Evolutionary conservation across 306 rosid species (phyloP).

Genomic region (Castanopsis chinensis): DNA sequence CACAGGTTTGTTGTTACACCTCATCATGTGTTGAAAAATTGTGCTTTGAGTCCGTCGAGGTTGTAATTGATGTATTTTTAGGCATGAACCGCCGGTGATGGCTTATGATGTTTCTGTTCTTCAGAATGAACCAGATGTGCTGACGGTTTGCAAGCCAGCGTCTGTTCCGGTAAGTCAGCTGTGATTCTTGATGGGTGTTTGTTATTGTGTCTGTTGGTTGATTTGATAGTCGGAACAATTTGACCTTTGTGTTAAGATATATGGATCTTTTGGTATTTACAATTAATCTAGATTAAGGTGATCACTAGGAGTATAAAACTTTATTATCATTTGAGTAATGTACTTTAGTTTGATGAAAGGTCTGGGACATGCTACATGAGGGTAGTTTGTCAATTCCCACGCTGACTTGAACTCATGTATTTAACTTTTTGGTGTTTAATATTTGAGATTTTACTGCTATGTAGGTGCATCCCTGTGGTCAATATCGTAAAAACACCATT

Average conservation of each 20-base stretch:
- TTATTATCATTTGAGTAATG: conserved; percentile 5
- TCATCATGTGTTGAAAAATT: too few relatives aligned
- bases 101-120: conserved; percentile 59
- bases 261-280: neutral
- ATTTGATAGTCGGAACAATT: neutral
- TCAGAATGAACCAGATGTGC: conserved; percentile 53
- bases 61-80: conserved; percentile 41
- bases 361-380: neutral
- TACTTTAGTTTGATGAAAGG: conserved; percentile 1
- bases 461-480: conserved; percentile 98
- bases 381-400: neutral
- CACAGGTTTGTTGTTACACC: conserved; percentile 58
- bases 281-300: neutral
- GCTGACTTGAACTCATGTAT: neutral
- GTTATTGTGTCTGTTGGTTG: neutral
- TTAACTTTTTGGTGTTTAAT: conserved; percentile 9
- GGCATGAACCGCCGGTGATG: conserved; percentile 95
- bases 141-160: conserved; percentile 81
- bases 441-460: conserved; percentile 38
- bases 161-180: conserved; percentile 73
- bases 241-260: neutral
- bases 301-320: neutral
- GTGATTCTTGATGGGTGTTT: neutral
- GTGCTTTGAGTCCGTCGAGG: too few relatives aligned
- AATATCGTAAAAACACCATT: conserved; percentile 93